Base-by-base conservation (phyloP, 2,329 filamentous ascomycete species). In the Diaporthe aspalathi region DNA sequence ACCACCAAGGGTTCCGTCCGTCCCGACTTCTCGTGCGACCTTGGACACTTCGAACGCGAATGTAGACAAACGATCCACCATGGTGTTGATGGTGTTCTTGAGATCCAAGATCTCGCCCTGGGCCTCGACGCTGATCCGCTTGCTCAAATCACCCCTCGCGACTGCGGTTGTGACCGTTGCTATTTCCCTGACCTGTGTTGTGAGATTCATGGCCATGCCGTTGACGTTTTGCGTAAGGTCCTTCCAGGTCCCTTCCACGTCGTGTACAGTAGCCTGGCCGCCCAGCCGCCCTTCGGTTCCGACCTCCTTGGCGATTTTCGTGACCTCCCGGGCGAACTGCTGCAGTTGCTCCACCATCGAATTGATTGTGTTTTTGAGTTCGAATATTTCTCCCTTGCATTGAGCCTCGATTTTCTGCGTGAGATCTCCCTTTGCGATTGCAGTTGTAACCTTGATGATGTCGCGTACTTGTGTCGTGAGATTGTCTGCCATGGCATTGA, bases 291-390 rank as follows among this genome's bases (percentile, higher is more conserved):
- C 95, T 81, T 99, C 95, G 1, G 96, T 98, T 73, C 95, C 95
- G 86, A 98, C 96, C 82, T 98, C 95, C 80, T 94, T 92, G 47
- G 95, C 95, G 78, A 99, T 93, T 82, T 96, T 97, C 47, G 95
- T 98, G 77, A 99, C 96, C 84, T 98, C 95, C 79, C 94, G 93
- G 12, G 96, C 96, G 80, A 98, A 98, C 79, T 98, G 95, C 79
- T 97, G 94, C 71, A 99, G 86, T 81, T 98, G 96, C 81, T 98
- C 96, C 75, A 99, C 95, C 95, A 99, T 99, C 80, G 93, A 96
- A 83, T 99, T 99, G 86, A 98, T 99, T 57, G 96, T 98, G 72
- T 94, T 95, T 83, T 99, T 99, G 79, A 99, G 92, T 84, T 93
- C 94, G 79, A 91, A 93, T 78, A 95, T 98, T 87, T 95, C 96